Conservation (phyloP, 176 grass and related monocot species). For the Ampelocalamus luodianensis region DNA sequence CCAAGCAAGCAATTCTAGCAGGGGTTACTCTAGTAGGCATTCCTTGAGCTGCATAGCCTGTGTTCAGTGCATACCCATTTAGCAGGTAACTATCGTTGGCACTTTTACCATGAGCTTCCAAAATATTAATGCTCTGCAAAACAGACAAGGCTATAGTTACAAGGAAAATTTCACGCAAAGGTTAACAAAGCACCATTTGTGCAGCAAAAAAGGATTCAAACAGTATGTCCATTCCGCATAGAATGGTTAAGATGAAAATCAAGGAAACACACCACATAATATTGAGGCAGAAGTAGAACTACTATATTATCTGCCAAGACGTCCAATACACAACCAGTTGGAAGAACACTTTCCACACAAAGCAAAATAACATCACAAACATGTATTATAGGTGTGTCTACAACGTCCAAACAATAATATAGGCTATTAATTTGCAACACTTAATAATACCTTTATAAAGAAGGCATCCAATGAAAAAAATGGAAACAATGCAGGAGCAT, state of each 20-base stretch:
- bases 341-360: not conserved
- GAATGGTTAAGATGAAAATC: not conserved
- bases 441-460: not conserved
- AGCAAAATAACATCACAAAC: not conserved
- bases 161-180: not conserved
- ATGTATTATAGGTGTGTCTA: not conserved
- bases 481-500: not conserved
- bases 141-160: constrained; percentile 20
- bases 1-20: constrained; percentile 89
- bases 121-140: constrained; percentile 81
- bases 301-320: not conserved
- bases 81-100: constrained; percentile 80
- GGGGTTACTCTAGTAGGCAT: constrained; percentile 80
- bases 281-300: not conserved
- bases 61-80: constrained; percentile 88
- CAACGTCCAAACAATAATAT: constrained; percentile 7
- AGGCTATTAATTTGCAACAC: not conserved
- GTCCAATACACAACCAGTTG: constrained; percentile 1
- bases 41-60: constrained; percentile 82
- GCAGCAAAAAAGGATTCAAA: not conserved
- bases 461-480: not conserved
- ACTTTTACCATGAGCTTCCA: constrained; percentile 91
- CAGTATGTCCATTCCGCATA: not conserved
- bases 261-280: not conserved
- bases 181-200: not conserved